Evolutionary conservation across 257 asterid species (phyloP).

Genomic region (Capsicum pubescens): DNA sequence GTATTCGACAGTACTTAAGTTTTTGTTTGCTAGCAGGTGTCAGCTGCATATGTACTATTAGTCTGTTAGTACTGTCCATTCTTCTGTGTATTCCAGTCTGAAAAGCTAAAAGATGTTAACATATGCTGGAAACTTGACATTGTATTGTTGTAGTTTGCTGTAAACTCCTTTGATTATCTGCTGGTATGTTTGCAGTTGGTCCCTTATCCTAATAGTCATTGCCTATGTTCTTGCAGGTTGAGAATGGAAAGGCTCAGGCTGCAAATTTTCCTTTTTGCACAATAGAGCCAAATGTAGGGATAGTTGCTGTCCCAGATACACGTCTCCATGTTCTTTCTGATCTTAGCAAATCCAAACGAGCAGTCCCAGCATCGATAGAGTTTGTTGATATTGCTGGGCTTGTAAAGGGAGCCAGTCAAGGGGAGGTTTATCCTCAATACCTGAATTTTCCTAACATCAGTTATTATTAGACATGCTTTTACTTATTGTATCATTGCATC

Average conservation of each 20-base stretch:
- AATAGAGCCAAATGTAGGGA: slow-evolving; percentile 94
- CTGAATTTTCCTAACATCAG: neutral
- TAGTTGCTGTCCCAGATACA: slow-evolving; percentile 93
- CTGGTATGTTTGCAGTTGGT: slow-evolving; percentile 16
- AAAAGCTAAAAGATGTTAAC: neutral
- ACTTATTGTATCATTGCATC: slow-evolving; percentile 21
- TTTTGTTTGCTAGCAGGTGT: slow-evolving; percentile 17
- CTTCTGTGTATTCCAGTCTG: neutral
- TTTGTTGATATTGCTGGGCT: slow-evolving; percentile 99
- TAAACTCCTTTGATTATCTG: slow-evolving; percentile 3
- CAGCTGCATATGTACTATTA: neutral
- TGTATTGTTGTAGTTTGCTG: slow-evolving; percentile 10
- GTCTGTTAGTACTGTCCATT: slow-evolving; percentile 13
- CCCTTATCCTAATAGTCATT: neutral
- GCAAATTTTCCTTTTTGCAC: slow-evolving; percentile 98
- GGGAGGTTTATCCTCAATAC: slow-evolving; percentile 68
- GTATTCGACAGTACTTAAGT: neutral
- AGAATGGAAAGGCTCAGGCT: slow-evolving; percentile 98
- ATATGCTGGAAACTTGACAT: slow-evolving; percentile 15
- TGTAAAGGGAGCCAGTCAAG: slow-evolving; percentile 99
- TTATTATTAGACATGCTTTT: slow-evolving; percentile 12
- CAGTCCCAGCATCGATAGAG: slow-evolving; percentile 92
- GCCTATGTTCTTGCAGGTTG: slow-evolving; percentile 63
- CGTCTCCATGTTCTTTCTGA: slow-evolving; percentile 85
- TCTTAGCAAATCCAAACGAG: slow-evolving; percentile 81